Evolutionary conservation across 2,329 filamentous ascomycete species (phyloP), one percentile per base, ranked within the genome.

Genomic region (Ophiostoma sp.): DNA sequence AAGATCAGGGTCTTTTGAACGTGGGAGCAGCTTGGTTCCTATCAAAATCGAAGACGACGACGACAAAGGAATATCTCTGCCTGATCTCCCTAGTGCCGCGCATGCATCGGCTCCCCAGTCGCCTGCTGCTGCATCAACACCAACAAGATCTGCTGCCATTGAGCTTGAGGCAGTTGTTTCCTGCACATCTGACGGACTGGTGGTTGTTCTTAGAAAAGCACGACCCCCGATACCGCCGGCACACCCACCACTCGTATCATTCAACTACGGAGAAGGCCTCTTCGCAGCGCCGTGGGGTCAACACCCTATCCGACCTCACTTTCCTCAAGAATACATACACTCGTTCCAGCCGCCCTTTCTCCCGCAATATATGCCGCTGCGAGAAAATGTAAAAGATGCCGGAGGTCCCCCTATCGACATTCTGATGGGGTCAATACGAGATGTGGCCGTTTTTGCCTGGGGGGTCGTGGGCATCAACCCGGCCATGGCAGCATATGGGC

Each of bases 91-190:
- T 1, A 20, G 41, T 20, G 39, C 27, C 23, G 69, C 5, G 20
- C 27, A 31, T 13, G 60, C 60, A 23, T 20, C 62, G 41, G 33
- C 20, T 23, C 20, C 62, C 20, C 35, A 20, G 4, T 23, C 62
- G 7, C 62, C 62, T 11, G 33, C 33, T 13, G 33, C 33, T 20
- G 33, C 17, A 33, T 8, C 62, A 23, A 8, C 77, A 35, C 33
- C 62, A 13, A 13, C 77, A 36, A 74, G 75, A 0, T 76, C 81
- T 7, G 79, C 79, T 2, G 83, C 84, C 1, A 83, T 93, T 68
- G 92, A 96, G 79, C 81, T 96, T 4, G 93, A 96, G 79, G 93
- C 92, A 1, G 92, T 96, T n/a, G 89, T 96, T 5, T 96, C 93
- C 0, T 96, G 93, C 79, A 93, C 92, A 1, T 96, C 93, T 0